Percentiles rank a stretch among this genome's conserved stretches.
Evolutionary conservation across 1,139 yeast species (phyloP).

Genomic region (Debaryomyces psychrophilus): DNA sequence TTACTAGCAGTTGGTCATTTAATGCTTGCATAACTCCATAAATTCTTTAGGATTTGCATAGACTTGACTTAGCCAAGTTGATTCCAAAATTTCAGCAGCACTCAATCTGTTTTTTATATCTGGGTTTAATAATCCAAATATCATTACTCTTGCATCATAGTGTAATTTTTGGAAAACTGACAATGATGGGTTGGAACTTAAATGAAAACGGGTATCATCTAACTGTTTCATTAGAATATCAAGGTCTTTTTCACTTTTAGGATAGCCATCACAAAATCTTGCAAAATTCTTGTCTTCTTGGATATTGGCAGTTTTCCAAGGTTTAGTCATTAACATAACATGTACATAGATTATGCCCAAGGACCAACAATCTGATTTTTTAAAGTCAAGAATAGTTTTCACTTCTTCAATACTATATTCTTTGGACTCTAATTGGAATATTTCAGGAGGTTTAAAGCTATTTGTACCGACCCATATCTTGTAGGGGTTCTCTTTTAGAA

Average conservation of each 20-base stretch:
- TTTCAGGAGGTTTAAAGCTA: conserved; percentile 60
- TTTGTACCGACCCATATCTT: conserved; percentile 50
- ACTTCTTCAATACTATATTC: conserved; percentile 14
- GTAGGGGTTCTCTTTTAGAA: conserved; percentile 23
- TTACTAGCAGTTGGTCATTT: background rate
- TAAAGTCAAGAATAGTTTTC: conserved; percentile 24
- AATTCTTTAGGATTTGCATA: conserved; percentile 48
- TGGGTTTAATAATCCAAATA: conserved; percentile 43
- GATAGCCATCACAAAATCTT: conserved; percentile 27
- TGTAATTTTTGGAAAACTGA: conserved; percentile 40
- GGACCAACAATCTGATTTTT: conserved; percentile 52
- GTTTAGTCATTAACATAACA: conserved; percentile 45
- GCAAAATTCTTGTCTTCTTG: conserved; percentile 27
- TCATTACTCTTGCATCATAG: conserved; percentile 40
- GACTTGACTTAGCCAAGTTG: conserved; percentile 47
- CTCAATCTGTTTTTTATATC: conserved; percentile 26
- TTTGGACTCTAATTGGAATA: conserved; percentile 34
- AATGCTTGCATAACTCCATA: conserved; percentile 19
- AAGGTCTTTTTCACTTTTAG: conserved; percentile 23
- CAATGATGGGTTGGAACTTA: conserved; percentile 35
- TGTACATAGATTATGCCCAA: conserved; percentile 54
- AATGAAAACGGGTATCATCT: conserved; percentile 24
- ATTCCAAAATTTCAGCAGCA: conserved; percentile 30
- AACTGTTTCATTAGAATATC: conserved; percentile 24
- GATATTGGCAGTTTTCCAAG: conserved; percentile 48